Base-by-base conservation (phyloP, 306 rosid species). In the Prosopis cineraria region DNA sequence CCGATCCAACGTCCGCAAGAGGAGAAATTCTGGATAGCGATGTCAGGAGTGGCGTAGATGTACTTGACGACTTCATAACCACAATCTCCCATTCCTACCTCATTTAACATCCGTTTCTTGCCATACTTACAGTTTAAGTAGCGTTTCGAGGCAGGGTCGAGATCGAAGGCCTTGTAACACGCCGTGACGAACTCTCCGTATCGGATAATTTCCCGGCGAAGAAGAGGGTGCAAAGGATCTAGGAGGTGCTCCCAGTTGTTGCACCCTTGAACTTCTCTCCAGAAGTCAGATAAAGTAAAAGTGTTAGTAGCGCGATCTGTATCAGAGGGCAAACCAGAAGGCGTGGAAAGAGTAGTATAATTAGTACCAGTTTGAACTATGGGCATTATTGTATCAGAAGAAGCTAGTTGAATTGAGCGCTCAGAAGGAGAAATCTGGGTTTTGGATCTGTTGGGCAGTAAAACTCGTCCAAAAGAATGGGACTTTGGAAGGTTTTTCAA, bases 1-100 rank as follows among this genome's bases (percentile, higher is more conserved):
- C 98, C 98, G 8, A 94, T 85, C 98, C 98, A 94, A 14, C 98
- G 93, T 11, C 90, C 83, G 12, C 90, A 87, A 3, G 86, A 84
- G 56, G 65, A 29, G 64, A 27, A 56, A 58, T 85, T 87, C 14
- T 82, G 89, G 71, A 79, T 89, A 2, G 88, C 85, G 84, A 88
- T 83, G 19, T 86, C 88, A 1, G 98, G 97, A 0, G 97, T 89
- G 12, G 98, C 97, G 39, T 94, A 94, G 84, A 95, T 92, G 85
- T 95, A 95, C 79, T 90, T 92, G 11, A 95, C 88, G 8, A 95
- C 90, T 24, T 95, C 77, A 36, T 95, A 95, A 2, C 96, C 96
- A 16, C 78, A 89, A 34, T 68, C 80, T 30, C 30, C 83, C 92
- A 91, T 82, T 1, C 98, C 98, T 1, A 92, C 85, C 40, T 89